A percentile compares a stretch with the other conserved stretches of the same genome.
Evolutionary conservation across 2,329 filamentous ascomycete species (phyloP).

Genomic region (Zopfia rhizophila): DNA sequence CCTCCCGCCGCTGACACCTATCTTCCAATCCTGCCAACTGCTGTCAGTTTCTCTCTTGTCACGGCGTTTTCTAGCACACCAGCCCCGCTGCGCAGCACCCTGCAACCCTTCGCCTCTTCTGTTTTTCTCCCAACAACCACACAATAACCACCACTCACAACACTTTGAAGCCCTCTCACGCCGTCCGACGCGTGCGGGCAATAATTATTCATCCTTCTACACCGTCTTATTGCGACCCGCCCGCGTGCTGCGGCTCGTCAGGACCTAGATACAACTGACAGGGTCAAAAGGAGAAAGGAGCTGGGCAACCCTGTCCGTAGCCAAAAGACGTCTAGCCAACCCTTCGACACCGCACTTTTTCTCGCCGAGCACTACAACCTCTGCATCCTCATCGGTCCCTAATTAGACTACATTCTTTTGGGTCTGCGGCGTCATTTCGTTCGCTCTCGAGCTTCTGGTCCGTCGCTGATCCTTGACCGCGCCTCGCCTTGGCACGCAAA

Average conservation of each 20-base stretch:
- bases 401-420: constrained; percentile 28
- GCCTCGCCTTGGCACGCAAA: constrained; percentile 33
- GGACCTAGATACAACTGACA: constrained; percentile 21
- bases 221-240: constrained; percentile 33
- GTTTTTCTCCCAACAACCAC: neutral
- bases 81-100: constrained; percentile 1
- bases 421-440: constrained; percentile 8
- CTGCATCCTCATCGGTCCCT: constrained; percentile 17
- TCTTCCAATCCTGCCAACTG: constrained; percentile 1
- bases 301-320: constrained; percentile 34
- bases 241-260: constrained; percentile 34
- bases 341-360: constrained; percentile 26
- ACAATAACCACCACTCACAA: neutral
- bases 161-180: too few species aligned
- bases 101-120: neutral
- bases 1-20: neutral
- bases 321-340: constrained; percentile 29
- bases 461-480: constrained; percentile 27
- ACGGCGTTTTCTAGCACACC: neutral
- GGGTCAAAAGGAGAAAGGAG: constrained; percentile 39
- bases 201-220: constrained; percentile 19
- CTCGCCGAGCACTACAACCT: constrained; percentile 22
- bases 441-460: constrained; percentile 7
- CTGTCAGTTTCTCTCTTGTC: neutral
- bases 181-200: constrained; percentile 7